Base-by-base conservation (phyloP, 2,329 filamentous ascomycete species). In the Fusarium compactum region DNA sequence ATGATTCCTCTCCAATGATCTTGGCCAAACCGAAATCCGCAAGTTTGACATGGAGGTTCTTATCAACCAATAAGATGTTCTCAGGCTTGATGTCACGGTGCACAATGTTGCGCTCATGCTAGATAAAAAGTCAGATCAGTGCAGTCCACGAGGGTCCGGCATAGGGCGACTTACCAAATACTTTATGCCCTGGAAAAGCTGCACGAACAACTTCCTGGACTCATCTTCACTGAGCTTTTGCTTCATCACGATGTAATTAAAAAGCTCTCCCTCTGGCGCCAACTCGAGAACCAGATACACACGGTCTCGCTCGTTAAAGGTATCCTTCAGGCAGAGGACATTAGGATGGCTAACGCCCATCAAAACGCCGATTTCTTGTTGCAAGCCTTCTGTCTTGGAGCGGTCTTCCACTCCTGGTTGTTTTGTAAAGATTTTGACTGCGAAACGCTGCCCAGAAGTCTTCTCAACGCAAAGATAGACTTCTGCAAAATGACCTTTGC, bases 11-110 rank as follows among this genome's bases (percentile, higher is more conserved):
- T 68, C 97, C 97, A 71, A 99, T 97, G 71, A 99, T 98, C 82
- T 99, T 99, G 44, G 96, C 95, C 40, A 99, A 86, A 47, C 96
- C 96, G 80, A 99, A 99, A 80, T 99, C 96, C 22, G 95, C 96
- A 66, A 99, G 83, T 82, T 99, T 99, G 69, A 97, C 91, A 63
- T 91, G 90, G 29, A 98, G 83, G 34, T 96, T 87, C 76, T 93
- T 94, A 80, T 98, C 94, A 8, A 92, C 90, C 38, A 99, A 84
- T 11, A 99, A 83, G 34, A 99, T 98, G 76, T 98, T 98, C 78
- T 98, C 95, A 0, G 95, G 95, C 80, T 98, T 98, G 82, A 99
- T 98, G 75, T 99, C 96, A 62, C 96, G 92, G 79, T 99, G 96
- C 8, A 98, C 95, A 79, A 99, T 97, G 75, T 96, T 97, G 68